phyloP scores from a whole-genome alignment of 139 green algal genomes.

The Desmodesmus armatus region DNA sequence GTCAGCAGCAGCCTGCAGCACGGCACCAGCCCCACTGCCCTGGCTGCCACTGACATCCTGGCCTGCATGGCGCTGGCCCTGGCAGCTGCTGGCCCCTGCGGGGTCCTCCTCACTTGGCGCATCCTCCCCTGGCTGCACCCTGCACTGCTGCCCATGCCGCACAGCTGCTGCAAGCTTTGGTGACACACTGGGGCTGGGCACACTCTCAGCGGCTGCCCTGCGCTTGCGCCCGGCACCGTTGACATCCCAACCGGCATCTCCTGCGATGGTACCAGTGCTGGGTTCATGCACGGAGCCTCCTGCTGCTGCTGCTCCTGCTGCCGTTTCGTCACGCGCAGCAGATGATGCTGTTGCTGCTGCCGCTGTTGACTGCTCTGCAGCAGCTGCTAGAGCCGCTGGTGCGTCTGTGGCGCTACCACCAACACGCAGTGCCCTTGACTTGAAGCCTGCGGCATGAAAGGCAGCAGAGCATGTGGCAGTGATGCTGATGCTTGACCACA shows the following conservation, averaged over 20 bases:
- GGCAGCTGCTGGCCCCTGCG: background rate
- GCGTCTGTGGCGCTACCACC: constrained; percentile 1
- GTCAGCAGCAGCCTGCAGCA: background rate
- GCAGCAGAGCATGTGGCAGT: background rate
- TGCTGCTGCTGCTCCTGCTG: background rate
- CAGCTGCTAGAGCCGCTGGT: background rate
- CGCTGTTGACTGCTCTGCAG: background rate
- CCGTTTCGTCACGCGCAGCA: background rate
- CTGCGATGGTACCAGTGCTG: too few species aligned
- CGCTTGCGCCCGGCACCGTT: constrained; percentile 1
- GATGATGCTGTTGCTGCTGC: background rate
- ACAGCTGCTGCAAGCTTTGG: background rate
- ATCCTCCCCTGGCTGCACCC: background rate
- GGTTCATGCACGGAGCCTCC: too few species aligned
- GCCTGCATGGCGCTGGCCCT: background rate
- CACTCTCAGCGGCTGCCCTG: background rate
- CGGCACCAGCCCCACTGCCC: background rate
- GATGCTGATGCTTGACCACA: background rate
- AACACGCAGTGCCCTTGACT: constrained; percentile 30
- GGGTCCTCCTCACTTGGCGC: background rate
- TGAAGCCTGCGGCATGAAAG: constrained; percentile 27
- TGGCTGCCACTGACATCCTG: constrained; percentile 15
- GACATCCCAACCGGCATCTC: too few species aligned
- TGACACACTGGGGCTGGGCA: background rate
- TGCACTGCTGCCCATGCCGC: background rate